Percentiles rank a stretch among this genome's conserved stretches.
Evolutionary conservation across 108 stramenopile species (phyloP).

Genomic region (Nannochloropsis gaditana): DNA sequence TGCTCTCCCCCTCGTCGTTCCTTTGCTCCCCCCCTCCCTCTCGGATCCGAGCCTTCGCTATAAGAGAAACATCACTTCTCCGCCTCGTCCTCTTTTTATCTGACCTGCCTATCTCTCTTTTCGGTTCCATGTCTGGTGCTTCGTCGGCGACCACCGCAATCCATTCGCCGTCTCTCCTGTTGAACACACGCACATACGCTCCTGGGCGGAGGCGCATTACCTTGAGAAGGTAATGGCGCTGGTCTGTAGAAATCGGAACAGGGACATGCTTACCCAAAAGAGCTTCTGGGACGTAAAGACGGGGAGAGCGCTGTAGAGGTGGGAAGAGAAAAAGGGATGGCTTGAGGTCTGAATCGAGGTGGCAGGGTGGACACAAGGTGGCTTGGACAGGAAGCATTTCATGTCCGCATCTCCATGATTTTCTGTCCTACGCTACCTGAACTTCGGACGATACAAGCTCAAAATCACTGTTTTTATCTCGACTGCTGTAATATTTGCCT

Average conservation of each 20-base stretch:
- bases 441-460: no score
- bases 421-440: no score
- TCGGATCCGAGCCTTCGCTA: not conserved
- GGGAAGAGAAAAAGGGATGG: not conserved
- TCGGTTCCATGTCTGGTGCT: not conserved
- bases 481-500: no score
- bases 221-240: conserved; percentile 36
- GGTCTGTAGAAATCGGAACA: conserved; percentile 25
- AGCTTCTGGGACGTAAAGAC: conserved; percentile 1
- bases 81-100: conserved; percentile 1
- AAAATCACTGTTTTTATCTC: no score
- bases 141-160: not conserved
- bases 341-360: not conserved
- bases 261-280: not conserved
- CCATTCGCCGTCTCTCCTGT: conserved; percentile 41
- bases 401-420: no score
- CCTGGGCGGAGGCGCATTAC: conserved; percentile 47
- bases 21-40: not conserved
- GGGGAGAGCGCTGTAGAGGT: not conserved
- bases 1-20: not conserved
- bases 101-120: not conserved
- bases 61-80: not conserved
- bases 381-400: no score
- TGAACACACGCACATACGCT: conserved; percentile 33
- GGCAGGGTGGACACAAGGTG: not conserved